A percentile compares a stretch with the other conserved stretches of the same genome.
Conservation (phyloP, 169 alveolate genomes). For the Prorocentrum cordatum region DNA sequence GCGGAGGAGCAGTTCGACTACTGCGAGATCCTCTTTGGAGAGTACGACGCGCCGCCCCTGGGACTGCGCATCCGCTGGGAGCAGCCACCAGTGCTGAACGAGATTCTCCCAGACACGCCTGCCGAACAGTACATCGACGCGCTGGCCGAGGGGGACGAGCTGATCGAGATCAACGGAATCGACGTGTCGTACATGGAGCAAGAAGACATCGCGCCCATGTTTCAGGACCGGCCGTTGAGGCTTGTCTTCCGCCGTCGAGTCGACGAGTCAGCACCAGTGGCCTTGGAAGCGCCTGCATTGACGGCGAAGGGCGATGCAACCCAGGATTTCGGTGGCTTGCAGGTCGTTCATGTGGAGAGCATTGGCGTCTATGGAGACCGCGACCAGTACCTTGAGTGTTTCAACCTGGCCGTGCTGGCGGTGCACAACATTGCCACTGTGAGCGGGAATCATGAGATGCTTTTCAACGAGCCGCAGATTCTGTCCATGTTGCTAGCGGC, state of each 20-base stretch:
- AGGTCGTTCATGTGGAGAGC: neutral
- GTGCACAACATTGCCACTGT: slow-evolving; percentile 6
- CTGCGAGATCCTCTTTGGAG: neutral
- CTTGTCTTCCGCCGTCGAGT: slow-evolving; percentile 61
- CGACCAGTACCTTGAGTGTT: slow-evolving; percentile 23
- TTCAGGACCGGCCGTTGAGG: slow-evolving; percentile 31
- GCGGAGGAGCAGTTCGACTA: too few relatives aligned
- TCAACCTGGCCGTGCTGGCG: slow-evolving; percentile 46
- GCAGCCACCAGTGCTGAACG: neutral
- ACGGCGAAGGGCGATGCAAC: too few relatives aligned
- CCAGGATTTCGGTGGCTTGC: neutral
- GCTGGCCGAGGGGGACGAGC: neutral
- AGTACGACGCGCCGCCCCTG: neutral
- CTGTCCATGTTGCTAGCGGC: neutral
- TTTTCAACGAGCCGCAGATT: neutral
- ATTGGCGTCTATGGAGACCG: slow-evolving; percentile 34
- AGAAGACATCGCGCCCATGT: slow-evolving; percentile 15
- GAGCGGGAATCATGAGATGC: neutral
- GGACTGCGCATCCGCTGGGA: neutral
- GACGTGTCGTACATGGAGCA: neutral
- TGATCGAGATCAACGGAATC: neutral
- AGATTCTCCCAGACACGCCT: neutral
- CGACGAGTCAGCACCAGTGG: too few relatives aligned
- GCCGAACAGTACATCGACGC: neutral
- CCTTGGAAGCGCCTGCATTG: too few relatives aligned